Evolutionary conservation across 106 monocot species (phyloP).

Genomic region (Acorus calamus): DNA sequence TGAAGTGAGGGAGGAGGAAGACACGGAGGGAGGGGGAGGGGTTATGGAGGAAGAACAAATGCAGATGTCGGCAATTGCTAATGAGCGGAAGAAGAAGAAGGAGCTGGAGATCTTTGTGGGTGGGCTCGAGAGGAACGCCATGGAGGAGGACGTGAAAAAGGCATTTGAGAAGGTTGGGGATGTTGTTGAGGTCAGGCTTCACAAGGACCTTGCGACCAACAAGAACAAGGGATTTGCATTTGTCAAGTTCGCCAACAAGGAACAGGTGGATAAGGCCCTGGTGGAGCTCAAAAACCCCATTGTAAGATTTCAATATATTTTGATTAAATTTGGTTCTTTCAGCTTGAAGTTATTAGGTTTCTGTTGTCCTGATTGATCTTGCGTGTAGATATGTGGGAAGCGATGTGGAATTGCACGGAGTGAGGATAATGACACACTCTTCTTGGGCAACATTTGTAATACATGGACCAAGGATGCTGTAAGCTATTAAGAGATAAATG

Average conservation of each 20-base stretch:
- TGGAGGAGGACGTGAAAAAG: constrained; percentile 52
- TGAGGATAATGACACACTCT: constrained; percentile 66
- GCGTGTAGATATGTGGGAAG: constrained; percentile 46
- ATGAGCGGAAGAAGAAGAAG: constrained; percentile 54
- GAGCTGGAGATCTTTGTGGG: constrained; percentile 64
- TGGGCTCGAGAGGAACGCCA: constrained; percentile 53
- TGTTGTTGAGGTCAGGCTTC: constrained; percentile 49
- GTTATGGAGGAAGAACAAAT: constrained; percentile 37
- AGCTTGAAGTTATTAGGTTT: neutral
- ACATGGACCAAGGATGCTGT: constrained; percentile 77
- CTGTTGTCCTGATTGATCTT: neutral
- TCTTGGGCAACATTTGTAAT: constrained; percentile 69
- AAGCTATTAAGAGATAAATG: neutral
- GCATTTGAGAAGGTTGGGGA: constrained; percentile 50
- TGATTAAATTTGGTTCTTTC: too few relatives aligned
- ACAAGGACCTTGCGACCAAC: constrained; percentile 47
- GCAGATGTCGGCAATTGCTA: constrained; percentile 56
- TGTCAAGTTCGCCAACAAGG: constrained; percentile 57
- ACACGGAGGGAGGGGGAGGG: neutral
- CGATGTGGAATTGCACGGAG: constrained; percentile 57
- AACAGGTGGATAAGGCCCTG: constrained; percentile 28
- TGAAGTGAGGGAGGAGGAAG: constrained; percentile 14
- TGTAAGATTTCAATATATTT: constrained; percentile 12
- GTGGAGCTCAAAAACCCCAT: constrained; percentile 44
- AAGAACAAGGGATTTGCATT: constrained; percentile 80